Conservation (phyloP, 305 asterid species). For the Petunia hybrid region DNA sequence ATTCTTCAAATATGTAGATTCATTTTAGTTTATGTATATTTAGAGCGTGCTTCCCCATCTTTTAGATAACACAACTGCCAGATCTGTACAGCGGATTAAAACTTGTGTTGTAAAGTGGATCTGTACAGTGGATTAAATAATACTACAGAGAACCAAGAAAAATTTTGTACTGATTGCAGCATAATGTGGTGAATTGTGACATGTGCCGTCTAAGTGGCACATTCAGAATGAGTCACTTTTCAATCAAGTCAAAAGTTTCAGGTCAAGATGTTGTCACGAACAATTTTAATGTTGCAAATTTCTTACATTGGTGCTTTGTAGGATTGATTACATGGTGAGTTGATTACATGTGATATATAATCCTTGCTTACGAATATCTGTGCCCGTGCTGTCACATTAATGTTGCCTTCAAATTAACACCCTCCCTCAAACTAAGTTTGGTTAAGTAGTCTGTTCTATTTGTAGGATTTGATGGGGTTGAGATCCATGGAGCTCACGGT, state of each 20-base stretch:
- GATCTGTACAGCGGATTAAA: too few relatives aligned
- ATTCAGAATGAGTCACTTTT: not conserved
- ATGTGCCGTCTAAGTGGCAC: not conserved
- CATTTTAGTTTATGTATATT: too few relatives aligned
- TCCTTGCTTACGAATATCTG: not conserved
- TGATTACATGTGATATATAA: not conserved
- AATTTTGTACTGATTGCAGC: not conserved
- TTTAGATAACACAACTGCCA: too few relatives aligned
- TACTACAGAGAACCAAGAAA: not conserved
- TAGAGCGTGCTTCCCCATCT: too few relatives aligned
- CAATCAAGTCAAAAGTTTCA: not conserved
- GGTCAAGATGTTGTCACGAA: not conserved
- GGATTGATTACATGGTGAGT: not conserved
- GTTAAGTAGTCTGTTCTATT: not conserved
- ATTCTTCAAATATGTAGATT: too few relatives aligned
- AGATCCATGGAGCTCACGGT: slow-evolving; percentile 76
- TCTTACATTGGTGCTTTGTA: not conserved
- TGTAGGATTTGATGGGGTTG: slow-evolving; percentile 73
- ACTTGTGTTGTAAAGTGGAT: too few relatives aligned
- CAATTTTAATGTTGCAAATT: not conserved
- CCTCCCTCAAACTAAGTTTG: too few relatives aligned
- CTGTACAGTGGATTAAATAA: too few relatives aligned
- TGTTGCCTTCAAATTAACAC: not conserved
- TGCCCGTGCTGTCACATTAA: too few relatives aligned
- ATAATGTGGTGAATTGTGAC: not conserved